Evolutionary conservation across 495 filamentous ascomycete genomes (phyloP).

Genomic region (Podospora pseudocomata): DNA sequence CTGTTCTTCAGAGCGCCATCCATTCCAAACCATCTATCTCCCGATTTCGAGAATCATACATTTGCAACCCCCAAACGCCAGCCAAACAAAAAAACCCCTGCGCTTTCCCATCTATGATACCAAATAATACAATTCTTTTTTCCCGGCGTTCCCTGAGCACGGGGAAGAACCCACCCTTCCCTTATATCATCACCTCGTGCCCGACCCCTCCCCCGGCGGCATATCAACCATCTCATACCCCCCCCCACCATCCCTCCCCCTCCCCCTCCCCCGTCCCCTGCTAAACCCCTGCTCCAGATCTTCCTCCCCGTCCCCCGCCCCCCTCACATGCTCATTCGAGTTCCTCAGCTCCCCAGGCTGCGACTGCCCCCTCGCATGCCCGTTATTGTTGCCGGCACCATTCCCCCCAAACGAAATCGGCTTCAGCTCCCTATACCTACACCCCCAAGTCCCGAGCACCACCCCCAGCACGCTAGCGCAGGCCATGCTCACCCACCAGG

Average conservation of each 20-base stretch:
- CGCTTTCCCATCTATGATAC: neutral
- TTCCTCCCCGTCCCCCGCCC: neutral
- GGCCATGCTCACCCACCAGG: slow-evolving; percentile 86
- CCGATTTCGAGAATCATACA: neutral
- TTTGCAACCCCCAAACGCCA: neutral
- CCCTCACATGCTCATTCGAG: neutral
- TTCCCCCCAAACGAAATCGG: slow-evolving; percentile 82
- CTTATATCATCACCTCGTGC: neutral
- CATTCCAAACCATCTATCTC: neutral
- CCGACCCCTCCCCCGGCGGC: neutral
- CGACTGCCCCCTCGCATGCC: neutral
- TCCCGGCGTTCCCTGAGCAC: too few relatives aligned
- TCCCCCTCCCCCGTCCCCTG: slow-evolving; percentile 11
- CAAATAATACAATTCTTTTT: neutral
- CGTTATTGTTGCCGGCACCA: slow-evolving; percentile 23
- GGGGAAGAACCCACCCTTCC: neutral
- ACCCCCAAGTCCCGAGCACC: slow-evolving; percentile 78
- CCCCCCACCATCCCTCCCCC: slow-evolving; percentile 18
- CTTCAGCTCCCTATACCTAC: slow-evolving; percentile 79
- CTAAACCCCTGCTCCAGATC: slow-evolving; percentile 17
- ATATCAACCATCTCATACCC: slow-evolving; percentile 20
- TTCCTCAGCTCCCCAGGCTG: neutral
- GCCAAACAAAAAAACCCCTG: neutral
- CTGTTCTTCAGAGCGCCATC: too few relatives aligned
- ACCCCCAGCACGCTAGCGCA: slow-evolving; percentile 67